A percentile compares a stretch with the other conserved stretches of the same genome.
Conservation (phyloP, 2,329 filamentous ascomycete species). For the Zymoseptoria passerinii region DNA sequence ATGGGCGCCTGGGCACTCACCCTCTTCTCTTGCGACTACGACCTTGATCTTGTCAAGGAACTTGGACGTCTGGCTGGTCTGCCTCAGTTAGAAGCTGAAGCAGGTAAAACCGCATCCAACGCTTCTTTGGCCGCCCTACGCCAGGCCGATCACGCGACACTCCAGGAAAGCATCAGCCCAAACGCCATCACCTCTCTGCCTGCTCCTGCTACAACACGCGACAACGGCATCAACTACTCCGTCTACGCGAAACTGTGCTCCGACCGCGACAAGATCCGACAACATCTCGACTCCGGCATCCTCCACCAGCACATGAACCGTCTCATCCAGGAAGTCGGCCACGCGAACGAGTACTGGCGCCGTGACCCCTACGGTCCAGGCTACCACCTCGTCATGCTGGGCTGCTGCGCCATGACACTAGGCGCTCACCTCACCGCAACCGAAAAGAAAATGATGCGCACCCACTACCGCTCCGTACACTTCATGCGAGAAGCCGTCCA, state of each 20-base stretch:
- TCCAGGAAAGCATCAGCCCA: neutral
- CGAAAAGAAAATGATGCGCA: neutral
- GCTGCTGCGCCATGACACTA: constrained; percentile 7
- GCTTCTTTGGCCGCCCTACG: neutral
- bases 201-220: neutral
- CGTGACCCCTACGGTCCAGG: constrained; percentile 2
- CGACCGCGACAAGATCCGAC: constrained; percentile 3
- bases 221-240: constrained; percentile 3
- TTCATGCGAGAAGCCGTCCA: constrained; percentile 1
- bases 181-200: neutral
- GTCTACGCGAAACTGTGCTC: constrained; percentile 3
- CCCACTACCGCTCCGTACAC: neutral
- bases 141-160: neutral
- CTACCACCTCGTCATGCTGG: constrained; percentile 7
- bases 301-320: neutral
- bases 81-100: neutral
- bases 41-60: constrained; percentile 1
- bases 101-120: neutral
- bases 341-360: neutral
- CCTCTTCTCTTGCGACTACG: constrained; percentile 4
- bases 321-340: neutral
- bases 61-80: neutral
- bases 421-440: neutral
- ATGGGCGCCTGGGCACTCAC: constrained; percentile 3
- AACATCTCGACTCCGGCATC: constrained; percentile 3